Percentiles rank a stretch among this genome's conserved stretches.
phyloP scores from a whole-genome alignment of 306 rosid species.

The Trifolium repens region DNA sequence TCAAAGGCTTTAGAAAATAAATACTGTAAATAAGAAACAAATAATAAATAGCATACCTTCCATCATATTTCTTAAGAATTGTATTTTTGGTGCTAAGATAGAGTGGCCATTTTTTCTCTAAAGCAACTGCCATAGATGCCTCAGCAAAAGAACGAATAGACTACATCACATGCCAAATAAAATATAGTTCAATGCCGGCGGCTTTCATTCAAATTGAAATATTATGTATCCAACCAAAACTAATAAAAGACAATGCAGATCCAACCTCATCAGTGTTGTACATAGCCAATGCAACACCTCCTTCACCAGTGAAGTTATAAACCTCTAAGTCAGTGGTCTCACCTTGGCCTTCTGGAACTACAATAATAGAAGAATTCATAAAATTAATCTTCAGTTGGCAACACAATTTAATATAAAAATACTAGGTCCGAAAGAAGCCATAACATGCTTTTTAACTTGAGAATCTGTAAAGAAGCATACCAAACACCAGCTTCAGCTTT shows the following conservation, averaged over 20 bases:
- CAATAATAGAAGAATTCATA: slow-evolving; percentile 39
- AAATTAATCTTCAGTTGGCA: slow-evolving; percentile 21
- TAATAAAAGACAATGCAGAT: slow-evolving; percentile 33
- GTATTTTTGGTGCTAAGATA: slow-evolving; percentile 99
- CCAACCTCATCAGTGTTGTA: slow-evolving; percentile 96
- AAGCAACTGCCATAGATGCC: slow-evolving; percentile 89
- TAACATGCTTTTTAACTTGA: not conserved
- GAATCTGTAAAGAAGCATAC: slow-evolving; percentile 50
- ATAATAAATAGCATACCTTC: slow-evolving; percentile 66
- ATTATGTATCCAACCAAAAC: slow-evolving; percentile 25
- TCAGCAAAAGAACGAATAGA: slow-evolving; percentile 92
- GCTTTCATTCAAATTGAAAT: slow-evolving; percentile 30
- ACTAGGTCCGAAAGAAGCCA: not conserved
- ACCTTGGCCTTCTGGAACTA: slow-evolving; percentile 81
- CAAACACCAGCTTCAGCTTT: slow-evolving; percentile 81
- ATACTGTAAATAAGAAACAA: slow-evolving; percentile 28
- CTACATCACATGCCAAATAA: slow-evolving; percentile 51
- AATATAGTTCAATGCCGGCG: slow-evolving; percentile 34
- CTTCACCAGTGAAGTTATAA: slow-evolving; percentile 83
- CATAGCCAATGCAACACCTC: slow-evolving; percentile 93
- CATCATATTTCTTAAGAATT: slow-evolving; percentile 97
- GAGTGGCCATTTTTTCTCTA: slow-evolving; percentile 94
- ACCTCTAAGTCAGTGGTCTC: slow-evolving; percentile 83
- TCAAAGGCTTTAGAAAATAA: slow-evolving; percentile 9
- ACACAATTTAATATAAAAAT: slow-evolving; percentile 8